Conservation (phyloP, 805 yeast species). For the Wickerhamomyces strasburgensis region DNA sequence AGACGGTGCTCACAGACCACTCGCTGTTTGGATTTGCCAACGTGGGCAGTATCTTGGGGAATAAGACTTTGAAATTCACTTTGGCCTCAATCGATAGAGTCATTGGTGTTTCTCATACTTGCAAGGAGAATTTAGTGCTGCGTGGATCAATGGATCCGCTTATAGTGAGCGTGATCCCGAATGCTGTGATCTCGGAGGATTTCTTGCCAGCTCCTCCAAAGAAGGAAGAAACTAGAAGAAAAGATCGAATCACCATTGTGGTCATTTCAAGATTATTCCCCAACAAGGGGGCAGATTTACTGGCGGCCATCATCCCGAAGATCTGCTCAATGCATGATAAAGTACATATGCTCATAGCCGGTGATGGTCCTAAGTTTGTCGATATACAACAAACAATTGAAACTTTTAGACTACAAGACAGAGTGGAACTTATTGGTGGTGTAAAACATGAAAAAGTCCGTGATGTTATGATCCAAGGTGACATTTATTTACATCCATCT, state of each 20-base stretch:
- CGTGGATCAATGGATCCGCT: slow-evolving; percentile 79
- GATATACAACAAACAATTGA: slow-evolving; percentile 96
- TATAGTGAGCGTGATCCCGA: slow-evolving; percentile 85
- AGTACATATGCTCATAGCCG: slow-evolving; percentile 83
- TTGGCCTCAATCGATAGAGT: slow-evolving; percentile 84
- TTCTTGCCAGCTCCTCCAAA: slow-evolving; percentile 48
- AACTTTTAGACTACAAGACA: slow-evolving; percentile 73
- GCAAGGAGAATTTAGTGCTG: slow-evolving; percentile 91
- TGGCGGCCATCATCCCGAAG: slow-evolving; percentile 79
- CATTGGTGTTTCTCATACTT: slow-evolving; percentile 94
- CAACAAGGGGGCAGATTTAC: slow-evolving; percentile 92
- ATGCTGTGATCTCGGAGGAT: slow-evolving; percentile 85
- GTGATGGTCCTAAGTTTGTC: slow-evolving; percentile 93
- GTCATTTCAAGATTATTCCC: slow-evolving; percentile 88
- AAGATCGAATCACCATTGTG: slow-evolving; percentile 66
- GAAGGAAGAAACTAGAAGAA: slow-evolving; percentile 18
- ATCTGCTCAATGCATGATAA: slow-evolving; percentile 60
- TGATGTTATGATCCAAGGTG: slow-evolving; percentile 89
- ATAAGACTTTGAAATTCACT: slow-evolving; percentile 79
- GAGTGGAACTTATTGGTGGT: slow-evolving; percentile 81
- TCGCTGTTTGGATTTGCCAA: slow-evolving; percentile 92
- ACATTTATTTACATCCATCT: slow-evolving; percentile 89
- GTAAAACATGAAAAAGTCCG: slow-evolving; percentile 90
- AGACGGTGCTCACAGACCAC: slow-evolving; percentile 92
- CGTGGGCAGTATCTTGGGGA: slow-evolving; percentile 76